Conservation (phyloP, 495 filamentous ascomycete genomes). For the Tuber indicum region DNA sequence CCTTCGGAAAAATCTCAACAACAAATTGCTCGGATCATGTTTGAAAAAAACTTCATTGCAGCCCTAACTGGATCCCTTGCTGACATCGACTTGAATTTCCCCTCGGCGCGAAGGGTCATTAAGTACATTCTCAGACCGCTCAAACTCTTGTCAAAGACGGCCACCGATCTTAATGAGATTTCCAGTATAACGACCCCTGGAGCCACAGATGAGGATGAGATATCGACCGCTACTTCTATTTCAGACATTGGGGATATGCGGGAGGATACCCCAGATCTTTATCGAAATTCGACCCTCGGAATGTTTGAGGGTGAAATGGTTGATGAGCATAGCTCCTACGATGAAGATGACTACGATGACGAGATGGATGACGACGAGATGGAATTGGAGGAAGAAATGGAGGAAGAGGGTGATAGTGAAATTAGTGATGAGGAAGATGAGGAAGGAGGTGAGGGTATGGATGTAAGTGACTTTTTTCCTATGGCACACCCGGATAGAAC, state of each 20-base stretch:
- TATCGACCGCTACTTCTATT: constrained; percentile 80
- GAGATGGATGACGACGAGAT: constrained; percentile 54
- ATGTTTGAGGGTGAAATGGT: constrained; percentile 92
- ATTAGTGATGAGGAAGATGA: constrained; percentile 89
- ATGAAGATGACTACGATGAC: constrained; percentile 86
- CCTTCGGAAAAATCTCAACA: constrained; percentile 50
- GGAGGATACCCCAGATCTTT: constrained; percentile 95
- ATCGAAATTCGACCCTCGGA: constrained; percentile 89
- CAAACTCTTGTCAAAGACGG: constrained; percentile 79
- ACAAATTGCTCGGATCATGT: constrained; percentile 89
- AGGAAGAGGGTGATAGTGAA: constrained; percentile 65
- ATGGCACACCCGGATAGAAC: neutral
- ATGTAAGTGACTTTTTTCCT: constrained; percentile 43
- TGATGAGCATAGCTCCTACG: constrained; percentile 63
- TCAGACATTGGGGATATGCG: constrained; percentile 81
- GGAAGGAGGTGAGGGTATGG: constrained; percentile 64
- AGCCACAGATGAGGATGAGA: constrained; percentile 76
- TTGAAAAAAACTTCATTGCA: constrained; percentile 89
- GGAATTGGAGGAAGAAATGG: constrained; percentile 64
- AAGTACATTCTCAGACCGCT: constrained; percentile 92
- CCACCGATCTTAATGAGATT: constrained; percentile 68
- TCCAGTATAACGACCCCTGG: constrained; percentile 64
- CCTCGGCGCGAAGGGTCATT: constrained; percentile 81
- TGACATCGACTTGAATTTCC: constrained; percentile 92
- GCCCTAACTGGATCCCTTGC: constrained; percentile 86